A percentile compares a stretch with the other conserved stretches of the same genome.
Conservation (phyloP, 331 rosid species). For the Dryas integrifolia region DNA sequence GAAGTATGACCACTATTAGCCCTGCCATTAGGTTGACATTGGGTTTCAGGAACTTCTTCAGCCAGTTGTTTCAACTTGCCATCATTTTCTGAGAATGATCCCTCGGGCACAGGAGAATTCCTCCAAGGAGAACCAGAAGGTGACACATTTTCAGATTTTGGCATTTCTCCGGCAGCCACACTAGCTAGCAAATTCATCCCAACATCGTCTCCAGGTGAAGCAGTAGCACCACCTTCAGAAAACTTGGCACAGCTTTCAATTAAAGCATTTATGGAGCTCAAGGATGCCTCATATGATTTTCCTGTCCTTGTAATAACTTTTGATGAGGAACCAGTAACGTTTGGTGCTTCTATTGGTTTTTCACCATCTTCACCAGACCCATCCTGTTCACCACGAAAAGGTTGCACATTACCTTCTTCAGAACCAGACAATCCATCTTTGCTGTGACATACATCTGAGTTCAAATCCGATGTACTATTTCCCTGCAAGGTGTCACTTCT, state of each 20-base stretch:
- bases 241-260: slow-evolving; percentile 73
- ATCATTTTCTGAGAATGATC: slow-evolving; percentile 39
- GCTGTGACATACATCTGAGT: slow-evolving; percentile 47
- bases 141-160: slow-evolving; percentile 49
- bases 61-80: slow-evolving; percentile 36
- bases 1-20: slow-evolving; percentile 23
- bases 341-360: slow-evolving; percentile 35
- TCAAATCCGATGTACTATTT: slow-evolving; percentile 40
- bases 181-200: slow-evolving; percentile 91
- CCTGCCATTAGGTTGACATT: slow-evolving; percentile 32
- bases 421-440: slow-evolving; percentile 50
- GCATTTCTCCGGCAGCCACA: slow-evolving; percentile 82
- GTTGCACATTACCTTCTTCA: slow-evolving; percentile 53
- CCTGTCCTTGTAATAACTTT: slow-evolving; percentile 42
- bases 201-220: slow-evolving; percentile 54
- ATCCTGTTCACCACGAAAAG: slow-evolving; percentile 42
- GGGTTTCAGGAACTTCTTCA: slow-evolving; percentile 39
- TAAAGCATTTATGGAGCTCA: slow-evolving; percentile 68
- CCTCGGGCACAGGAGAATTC: slow-evolving; percentile 43
- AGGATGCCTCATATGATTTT: slow-evolving; percentile 62
- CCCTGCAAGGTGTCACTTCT: slow-evolving; percentile 38
- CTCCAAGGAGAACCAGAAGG: slow-evolving; percentile 58
- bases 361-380: slow-evolving; percentile 42
- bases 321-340: slow-evolving; percentile 45
- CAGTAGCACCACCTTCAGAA: slow-evolving; percentile 51